Percentiles rank a stretch among this genome's conserved stretches.
Conservation (phyloP, 2,329 filamentous ascomycete genomes). For the Rhexocercosporidium sp. region DNA sequence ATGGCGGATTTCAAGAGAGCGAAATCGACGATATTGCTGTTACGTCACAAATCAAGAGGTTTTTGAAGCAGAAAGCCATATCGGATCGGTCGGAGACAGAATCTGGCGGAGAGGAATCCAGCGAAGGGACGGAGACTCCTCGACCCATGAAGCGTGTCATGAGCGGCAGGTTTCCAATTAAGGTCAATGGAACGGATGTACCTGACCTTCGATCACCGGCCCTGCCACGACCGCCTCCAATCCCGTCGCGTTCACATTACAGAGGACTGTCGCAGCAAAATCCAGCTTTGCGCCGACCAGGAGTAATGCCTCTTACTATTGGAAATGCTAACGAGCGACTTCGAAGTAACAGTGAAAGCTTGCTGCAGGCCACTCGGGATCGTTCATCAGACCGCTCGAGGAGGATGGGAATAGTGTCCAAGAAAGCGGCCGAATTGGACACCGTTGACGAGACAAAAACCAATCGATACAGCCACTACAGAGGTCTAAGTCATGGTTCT, state of each 20-base stretch:
- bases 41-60: slow-evolving; percentile 67
- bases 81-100: slow-evolving; percentile 60
- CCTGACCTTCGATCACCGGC: slow-evolving; percentile 72
- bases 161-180: slow-evolving; percentile 70
- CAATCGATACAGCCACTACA: slow-evolving; percentile 70
- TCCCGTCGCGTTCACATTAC: slow-evolving; percentile 82
- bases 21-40: slow-evolving; percentile 67
- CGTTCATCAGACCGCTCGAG: slow-evolving; percentile 59
- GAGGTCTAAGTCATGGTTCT: slow-evolving; percentile 70
- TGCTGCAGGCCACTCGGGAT: slow-evolving; percentile 53
- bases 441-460: slow-evolving; percentile 66
- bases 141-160: slow-evolving; percentile 67
- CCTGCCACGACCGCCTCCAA: slow-evolving; percentile 71
- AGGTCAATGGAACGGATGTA: slow-evolving; percentile 75
- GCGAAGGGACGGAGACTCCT: slow-evolving; percentile 81
- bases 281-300: slow-evolving; percentile 66
- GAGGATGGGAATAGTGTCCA: slow-evolving; percentile 68
- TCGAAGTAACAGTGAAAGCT: slow-evolving; percentile 68
- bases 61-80: slow-evolving; percentile 54
- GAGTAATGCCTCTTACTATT: slow-evolving; percentile 72
- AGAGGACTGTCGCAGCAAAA: slow-evolving; percentile 75
- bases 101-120: slow-evolving; percentile 64
- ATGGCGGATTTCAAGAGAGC: slow-evolving; percentile 59
- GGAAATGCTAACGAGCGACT: slow-evolving; percentile 71
- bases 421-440: slow-evolving; percentile 63